A percentile compares a stretch with the other conserved stretches of the same genome.
phyloP scores from a whole-genome alignment of 495 filamentous ascomycete species.

The Recurvomyces mirabilis region DNA sequence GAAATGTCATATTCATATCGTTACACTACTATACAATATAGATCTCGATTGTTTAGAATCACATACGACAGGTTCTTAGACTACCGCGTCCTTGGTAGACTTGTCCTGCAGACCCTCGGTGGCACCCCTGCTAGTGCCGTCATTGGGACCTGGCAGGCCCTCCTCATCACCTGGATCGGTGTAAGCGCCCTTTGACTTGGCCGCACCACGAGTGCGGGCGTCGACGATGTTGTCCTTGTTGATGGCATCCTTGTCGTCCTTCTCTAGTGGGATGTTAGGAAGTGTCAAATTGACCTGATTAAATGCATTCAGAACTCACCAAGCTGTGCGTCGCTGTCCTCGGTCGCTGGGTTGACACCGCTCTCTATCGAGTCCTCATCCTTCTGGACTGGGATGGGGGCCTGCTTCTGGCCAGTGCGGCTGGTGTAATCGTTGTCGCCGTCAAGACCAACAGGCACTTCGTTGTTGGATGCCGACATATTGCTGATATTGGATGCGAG shows the following conservation, averaged over 20 bases:
- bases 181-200: constrained; percentile 38
- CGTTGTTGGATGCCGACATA: no score
- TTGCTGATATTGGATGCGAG: no score
- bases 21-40: no score
- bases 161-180: constrained; percentile 44
- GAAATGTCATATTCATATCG: no score
- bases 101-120: no score
- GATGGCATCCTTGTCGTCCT: constrained; percentile 44
- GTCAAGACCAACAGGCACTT: constrained; percentile 11
- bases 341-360: constrained; percentile 32
- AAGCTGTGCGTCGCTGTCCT: constrained; percentile 41
- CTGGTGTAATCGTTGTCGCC: constrained; percentile 33
- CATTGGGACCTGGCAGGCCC: constrained; percentile 25
- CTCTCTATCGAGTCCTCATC: constrained; percentile 42
- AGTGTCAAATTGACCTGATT: background rate
- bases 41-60: no score
- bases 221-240: constrained; percentile 41
- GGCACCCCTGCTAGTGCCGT: constrained; percentile 20
- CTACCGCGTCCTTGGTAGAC: no score
- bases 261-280: constrained; percentile 32
- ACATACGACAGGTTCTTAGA: no score
- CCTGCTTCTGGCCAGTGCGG: constrained; percentile 33
- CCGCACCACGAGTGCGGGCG: constrained; percentile 36
- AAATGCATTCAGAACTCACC: no score
- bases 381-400: constrained; percentile 42